Evolutionary conservation across 2,329 filamentous ascomycete species (phyloP).

Genomic region (Myriosclerotinia curreyana): DNA sequence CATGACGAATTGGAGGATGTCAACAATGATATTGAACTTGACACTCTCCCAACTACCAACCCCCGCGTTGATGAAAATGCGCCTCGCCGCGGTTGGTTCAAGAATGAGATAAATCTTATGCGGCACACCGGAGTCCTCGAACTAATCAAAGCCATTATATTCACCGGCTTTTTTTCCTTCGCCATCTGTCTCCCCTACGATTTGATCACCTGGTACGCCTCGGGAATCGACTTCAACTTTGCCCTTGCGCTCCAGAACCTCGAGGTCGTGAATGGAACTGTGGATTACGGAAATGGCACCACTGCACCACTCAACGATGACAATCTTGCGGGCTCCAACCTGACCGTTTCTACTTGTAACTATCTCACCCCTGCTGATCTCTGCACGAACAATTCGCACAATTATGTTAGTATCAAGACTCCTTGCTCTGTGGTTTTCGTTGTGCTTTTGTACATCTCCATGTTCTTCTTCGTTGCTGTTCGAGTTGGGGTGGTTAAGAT

Average conservation of each 20-base stretch:
- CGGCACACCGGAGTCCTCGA: no score
- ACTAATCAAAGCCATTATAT: not conserved
- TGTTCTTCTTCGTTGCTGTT: not conserved
- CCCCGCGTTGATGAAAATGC: not conserved
- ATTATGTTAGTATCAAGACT: not conserved
- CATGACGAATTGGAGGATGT: not conserved
- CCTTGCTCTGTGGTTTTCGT: not conserved
- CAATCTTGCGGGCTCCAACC: slow-evolving; percentile 1
- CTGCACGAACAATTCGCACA: not conserved
- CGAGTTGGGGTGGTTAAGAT: not conserved
- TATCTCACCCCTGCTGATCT: not conserved
- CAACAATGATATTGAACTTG: slow-evolving; percentile 1
- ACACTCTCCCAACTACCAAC: not conserved
- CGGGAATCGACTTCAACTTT: not conserved
- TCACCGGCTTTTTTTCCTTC: not conserved
- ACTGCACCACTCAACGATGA: not conserved
- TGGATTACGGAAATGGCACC: slow-evolving; percentile 1
- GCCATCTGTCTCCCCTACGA: not conserved
- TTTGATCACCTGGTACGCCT: not conserved
- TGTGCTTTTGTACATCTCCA: not conserved
- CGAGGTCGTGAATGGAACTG: not conserved
- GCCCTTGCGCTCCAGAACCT: not conserved
- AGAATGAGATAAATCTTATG: not conserved
- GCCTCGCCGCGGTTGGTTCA: no score
- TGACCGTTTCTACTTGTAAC: not conserved